These are phyloP conservation scores for Candida jianshihensis DNA, from an alignment of 805 yeast species.

Conservation along the genomic window DNA sequence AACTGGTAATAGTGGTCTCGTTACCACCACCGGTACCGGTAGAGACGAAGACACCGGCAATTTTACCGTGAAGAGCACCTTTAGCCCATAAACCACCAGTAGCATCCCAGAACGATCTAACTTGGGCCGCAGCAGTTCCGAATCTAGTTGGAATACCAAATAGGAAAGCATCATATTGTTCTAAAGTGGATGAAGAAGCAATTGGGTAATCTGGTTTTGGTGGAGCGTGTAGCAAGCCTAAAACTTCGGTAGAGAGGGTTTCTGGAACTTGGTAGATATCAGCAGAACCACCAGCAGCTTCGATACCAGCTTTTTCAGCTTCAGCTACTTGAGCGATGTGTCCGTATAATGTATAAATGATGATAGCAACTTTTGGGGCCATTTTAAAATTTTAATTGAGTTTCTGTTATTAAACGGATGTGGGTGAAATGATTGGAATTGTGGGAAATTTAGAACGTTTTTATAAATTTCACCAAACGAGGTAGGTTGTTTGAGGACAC, in stretches of 20 bases:
- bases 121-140: constrained; percentile 72
- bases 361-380: constrained; percentile 37
- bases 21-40: constrained; percentile 80
- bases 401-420: no score
- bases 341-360: constrained; percentile 77
- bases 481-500: no score
- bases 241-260: constrained; percentile 59
- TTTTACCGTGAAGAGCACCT: constrained; percentile 66
- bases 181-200: constrained; percentile 49
- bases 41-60: constrained; percentile 64
- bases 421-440: no score
- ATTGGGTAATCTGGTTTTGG: constrained; percentile 48
- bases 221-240: constrained; percentile 61
- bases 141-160: constrained; percentile 79
- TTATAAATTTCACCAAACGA: no score
- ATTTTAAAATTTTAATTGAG: constrained; percentile 9
- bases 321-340: constrained; percentile 68
- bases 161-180: constrained; percentile 62
- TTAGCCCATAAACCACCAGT: constrained; percentile 74
- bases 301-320: constrained; percentile 61
- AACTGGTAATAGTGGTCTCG: constrained; percentile 58
- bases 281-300: constrained; percentile 61
- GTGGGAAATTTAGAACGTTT: no score
- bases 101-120: constrained; percentile 67
- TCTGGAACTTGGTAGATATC: constrained; percentile 77